Evolutionary conservation across 2,329 filamentous ascomycete species (phyloP).

Genomic region (Celoporthe dispersa): DNA sequence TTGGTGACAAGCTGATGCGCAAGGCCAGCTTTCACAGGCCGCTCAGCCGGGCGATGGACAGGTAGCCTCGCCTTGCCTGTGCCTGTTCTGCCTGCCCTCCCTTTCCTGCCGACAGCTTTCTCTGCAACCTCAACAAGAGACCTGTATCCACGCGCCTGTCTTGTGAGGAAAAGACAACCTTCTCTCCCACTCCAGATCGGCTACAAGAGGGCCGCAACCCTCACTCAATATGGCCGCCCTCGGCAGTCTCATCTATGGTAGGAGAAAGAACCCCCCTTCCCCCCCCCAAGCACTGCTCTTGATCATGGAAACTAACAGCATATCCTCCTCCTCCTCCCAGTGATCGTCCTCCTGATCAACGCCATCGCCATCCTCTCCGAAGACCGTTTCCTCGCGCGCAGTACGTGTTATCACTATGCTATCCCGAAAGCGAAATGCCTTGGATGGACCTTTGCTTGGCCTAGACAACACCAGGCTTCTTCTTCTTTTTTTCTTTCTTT

Average conservation of each 20-base stretch:
- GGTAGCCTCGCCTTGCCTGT: not conserved
- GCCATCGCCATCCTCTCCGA: constrained; percentile 92
- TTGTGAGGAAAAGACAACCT: not conserved
- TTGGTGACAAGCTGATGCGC: not conserved
- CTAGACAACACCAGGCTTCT: not conserved
- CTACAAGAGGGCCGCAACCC: constrained; percentile 22
- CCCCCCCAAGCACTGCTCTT: constrained; percentile 21
- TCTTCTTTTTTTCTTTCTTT: no score
- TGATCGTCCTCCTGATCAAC: constrained; percentile 87
- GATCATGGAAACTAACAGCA: constrained; percentile 19
- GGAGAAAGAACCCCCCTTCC: constrained; percentile 27
- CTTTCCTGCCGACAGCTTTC: not conserved
- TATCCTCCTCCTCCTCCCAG: constrained; percentile 45
- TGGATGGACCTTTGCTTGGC: not conserved
- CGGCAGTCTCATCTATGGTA: constrained; percentile 75
- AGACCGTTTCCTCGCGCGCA: constrained; percentile 88
- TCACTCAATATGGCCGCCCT: constrained; percentile 67
- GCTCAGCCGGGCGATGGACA: not conserved
- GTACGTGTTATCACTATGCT: constrained; percentile 51
- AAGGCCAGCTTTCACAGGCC: constrained; percentile 12
- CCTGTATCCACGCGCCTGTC: not conserved
- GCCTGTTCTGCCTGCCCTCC: not conserved
- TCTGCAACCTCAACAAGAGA: not conserved
- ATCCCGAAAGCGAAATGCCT: not conserved
- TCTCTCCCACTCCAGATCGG: constrained; percentile 5